Evolutionary conservation across 176 grass and related monocot genomes (phyloP).

Genomic region (Phyllostachys edulis): DNA sequence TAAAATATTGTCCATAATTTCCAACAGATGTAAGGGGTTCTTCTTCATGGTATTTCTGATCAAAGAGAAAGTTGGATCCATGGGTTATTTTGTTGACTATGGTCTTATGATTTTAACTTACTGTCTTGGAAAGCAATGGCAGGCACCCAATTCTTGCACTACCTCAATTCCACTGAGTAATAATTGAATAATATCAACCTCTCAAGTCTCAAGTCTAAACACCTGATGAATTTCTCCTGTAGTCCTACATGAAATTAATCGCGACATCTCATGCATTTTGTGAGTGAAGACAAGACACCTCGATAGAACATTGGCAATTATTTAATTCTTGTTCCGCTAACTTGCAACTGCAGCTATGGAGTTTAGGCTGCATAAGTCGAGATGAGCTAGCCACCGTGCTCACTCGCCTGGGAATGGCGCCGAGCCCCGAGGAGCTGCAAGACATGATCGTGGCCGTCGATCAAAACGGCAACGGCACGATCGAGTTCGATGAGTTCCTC

Average conservation of each 20-base stretch:
- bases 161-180: too few relatives aligned
- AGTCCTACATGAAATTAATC: background rate
- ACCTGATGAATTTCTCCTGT: background rate
- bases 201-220: background rate
- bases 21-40: too few relatives aligned
- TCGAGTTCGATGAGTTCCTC: too few relatives aligned
- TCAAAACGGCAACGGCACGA: background rate
- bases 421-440: constrained; percentile 39
- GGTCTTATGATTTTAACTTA: too few relatives aligned
- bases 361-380: constrained; percentile 39
- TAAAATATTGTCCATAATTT: too few relatives aligned
- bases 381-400: constrained; percentile 43
- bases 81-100: too few relatives aligned
- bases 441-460: constrained; percentile 37
- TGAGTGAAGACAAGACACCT: background rate
- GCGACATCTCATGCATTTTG: background rate
- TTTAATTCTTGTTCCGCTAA: background rate
- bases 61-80: too few relatives aligned
- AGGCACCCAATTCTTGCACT: too few relatives aligned
- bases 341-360: background rate
- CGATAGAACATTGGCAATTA: background rate
- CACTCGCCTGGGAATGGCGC: constrained; percentile 26
- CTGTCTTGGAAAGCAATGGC: too few relatives aligned
- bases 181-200: background rate
- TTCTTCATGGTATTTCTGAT: too few relatives aligned